Conservation (phyloP, 768 basidiomycete genomes). For the Lactarius pseudohatsudake region DNA sequence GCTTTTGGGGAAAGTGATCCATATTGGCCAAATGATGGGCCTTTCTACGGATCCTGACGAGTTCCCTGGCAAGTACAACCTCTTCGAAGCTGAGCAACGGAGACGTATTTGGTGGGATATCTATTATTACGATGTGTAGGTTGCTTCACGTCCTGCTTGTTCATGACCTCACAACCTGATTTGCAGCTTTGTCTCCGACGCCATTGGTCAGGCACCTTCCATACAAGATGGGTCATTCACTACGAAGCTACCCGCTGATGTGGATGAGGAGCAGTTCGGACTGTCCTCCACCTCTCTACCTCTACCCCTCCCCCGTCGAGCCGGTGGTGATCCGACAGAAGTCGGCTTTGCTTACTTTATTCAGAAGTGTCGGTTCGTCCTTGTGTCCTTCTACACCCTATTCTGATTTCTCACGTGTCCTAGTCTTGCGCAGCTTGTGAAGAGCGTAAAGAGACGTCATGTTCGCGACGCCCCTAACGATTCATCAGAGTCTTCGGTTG, state of each 20-base stretch:
- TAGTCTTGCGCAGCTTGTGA: constrained; percentile 65
- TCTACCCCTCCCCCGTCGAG: constrained; percentile 34
- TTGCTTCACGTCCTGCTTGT: constrained; percentile 23
- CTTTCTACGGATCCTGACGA: constrained; percentile 60
- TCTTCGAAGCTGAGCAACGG: constrained; percentile 53
- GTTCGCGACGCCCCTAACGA: constrained; percentile 39
- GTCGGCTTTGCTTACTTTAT: constrained; percentile 50
- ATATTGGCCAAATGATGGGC: constrained; percentile 62
- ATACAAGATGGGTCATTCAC: constrained; percentile 56
- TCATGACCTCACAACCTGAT: background rate
- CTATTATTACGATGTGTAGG: constrained; percentile 74
- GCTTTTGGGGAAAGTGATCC: constrained; percentile 66
- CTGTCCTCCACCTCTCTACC: constrained; percentile 48
- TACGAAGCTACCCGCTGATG: constrained; percentile 55
- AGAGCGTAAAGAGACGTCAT: constrained; percentile 55
- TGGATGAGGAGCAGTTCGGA: constrained; percentile 54
- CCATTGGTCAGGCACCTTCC: constrained; percentile 60
- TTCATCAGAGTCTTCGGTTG: constrained; percentile 48
- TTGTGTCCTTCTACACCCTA: background rate
- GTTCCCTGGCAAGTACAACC: constrained; percentile 45
- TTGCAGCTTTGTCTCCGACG: constrained; percentile 66
- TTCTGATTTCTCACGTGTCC: constrained; percentile 5
- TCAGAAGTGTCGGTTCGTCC: constrained; percentile 58
- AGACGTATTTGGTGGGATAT: constrained; percentile 78
- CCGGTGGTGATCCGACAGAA: constrained; percentile 33